These are phyloP conservation scores for Mycena epipterygia DNA, from an alignment of 768 basidiomycete species.

Conservation along the genomic window DNA sequence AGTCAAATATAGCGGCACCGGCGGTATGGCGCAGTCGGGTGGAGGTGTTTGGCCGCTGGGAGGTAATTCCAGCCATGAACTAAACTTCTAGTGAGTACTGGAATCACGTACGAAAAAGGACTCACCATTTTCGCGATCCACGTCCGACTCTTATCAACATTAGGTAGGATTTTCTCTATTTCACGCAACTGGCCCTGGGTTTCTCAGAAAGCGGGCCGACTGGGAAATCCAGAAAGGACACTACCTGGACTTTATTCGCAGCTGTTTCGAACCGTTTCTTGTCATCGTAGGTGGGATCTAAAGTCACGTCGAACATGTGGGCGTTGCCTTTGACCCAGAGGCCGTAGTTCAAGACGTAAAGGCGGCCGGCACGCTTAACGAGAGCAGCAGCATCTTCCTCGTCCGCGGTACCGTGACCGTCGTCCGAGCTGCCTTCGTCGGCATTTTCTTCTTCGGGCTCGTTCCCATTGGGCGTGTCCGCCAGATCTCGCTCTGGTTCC, in stretches of 20 bases:
- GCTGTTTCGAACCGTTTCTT: not conserved
- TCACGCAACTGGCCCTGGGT: not conserved
- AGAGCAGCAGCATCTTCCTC: no score
- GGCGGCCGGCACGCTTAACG: not conserved
- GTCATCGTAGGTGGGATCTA: not conserved
- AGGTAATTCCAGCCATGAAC: not conserved
- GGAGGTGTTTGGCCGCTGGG: not conserved
- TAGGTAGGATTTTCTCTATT: not conserved
- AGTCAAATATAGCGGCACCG: slow-evolving; percentile 4
- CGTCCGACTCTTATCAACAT: not conserved
- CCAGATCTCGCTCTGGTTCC: no score
- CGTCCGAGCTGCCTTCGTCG: not conserved
- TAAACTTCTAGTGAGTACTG: not conserved
- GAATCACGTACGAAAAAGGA: not conserved
- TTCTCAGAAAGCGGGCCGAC: no score
- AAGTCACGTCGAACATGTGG: not conserved
- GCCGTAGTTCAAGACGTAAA: not conserved
- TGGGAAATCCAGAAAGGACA: no score
- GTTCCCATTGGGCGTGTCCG: no score
- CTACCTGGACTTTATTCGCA: not conserved
- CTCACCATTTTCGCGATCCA: not conserved
- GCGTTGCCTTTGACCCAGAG: not conserved
- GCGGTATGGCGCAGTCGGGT: not conserved
- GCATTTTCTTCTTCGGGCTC: not conserved
- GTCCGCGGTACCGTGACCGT: no score